Percentiles rank a stretch among this genome's conserved stretches.
Conservation (phyloP, 2,329 filamentous ascomycete species). For the Fonsecaea pugnacius region DNA sequence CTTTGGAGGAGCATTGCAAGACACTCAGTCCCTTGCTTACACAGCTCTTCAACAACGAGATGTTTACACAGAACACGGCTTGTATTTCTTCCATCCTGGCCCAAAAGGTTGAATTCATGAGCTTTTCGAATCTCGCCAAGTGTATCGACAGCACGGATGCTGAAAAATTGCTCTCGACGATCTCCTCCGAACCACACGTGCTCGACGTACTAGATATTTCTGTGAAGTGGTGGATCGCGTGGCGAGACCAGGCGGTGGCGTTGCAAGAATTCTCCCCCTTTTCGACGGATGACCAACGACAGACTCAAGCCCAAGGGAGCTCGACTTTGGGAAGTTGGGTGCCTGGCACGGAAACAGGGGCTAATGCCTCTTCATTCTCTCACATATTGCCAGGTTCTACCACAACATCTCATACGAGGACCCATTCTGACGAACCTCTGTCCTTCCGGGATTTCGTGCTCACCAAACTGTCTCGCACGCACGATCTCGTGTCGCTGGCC, state of each 20-base stretch:
- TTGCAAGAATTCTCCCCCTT: constrained; percentile 28
- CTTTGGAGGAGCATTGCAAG: constrained; percentile 17
- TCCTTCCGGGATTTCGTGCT: constrained; percentile 34
- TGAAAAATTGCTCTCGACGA: constrained; percentile 34
- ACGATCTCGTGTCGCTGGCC: constrained; percentile 28
- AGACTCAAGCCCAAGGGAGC: neutral
- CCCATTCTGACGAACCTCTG: neutral
- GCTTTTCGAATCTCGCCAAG: constrained; percentile 15
- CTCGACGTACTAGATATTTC: constrained; percentile 33
- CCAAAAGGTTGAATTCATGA: constrained; percentile 24
- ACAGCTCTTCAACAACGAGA: constrained; percentile 35
- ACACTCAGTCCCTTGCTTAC: constrained; percentile 32
- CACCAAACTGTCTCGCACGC: constrained; percentile 22
- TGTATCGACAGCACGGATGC: constrained; percentile 15
- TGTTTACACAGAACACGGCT: constrained; percentile 9
- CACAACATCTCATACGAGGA: neutral
- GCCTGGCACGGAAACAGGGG: neutral
- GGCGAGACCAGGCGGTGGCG: constrained; percentile 34
- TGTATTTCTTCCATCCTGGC: constrained; percentile 17
- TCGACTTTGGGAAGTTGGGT: neutral
- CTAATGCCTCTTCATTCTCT: neutral
- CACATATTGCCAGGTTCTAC: neutral
- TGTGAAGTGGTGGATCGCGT: constrained; percentile 36
- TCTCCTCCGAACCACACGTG: constrained; percentile 31
- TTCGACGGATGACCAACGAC: neutral